These are phyloP conservation scores for Leccinum insolens DNA, from an alignment of 1,284 basidiomycete species.

Conservation along the genomic window DNA sequence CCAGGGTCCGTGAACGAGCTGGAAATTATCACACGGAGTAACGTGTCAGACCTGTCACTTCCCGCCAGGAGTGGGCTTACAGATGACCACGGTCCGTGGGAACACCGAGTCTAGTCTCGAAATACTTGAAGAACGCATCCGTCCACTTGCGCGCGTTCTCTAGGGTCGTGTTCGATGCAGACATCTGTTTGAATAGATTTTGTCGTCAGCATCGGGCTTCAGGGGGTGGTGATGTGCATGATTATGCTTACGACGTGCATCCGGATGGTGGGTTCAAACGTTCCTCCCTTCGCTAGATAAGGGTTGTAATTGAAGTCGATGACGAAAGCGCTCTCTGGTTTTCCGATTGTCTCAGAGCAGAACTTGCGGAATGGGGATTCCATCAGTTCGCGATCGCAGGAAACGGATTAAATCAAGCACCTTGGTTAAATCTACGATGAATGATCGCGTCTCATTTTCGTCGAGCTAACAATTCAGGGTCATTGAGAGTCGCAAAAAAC, in stretches of 20 bases:
- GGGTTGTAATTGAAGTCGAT: slow-evolving; percentile 57
- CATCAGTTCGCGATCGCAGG: neutral
- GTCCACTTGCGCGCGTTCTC: slow-evolving; percentile 54
- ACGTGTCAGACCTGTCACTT: neutral
- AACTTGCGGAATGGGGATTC: slow-evolving; percentile 37
- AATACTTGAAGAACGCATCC: slow-evolving; percentile 35
- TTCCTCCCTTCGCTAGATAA: slow-evolving; percentile 54
- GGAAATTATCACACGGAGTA: neutral
- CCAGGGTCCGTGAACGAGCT: slow-evolving; percentile 17
- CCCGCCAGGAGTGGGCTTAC: slow-evolving; percentile 4
- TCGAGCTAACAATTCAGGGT: slow-evolving; percentile 1
- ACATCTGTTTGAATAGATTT: slow-evolving; percentile 40
- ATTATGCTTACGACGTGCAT: slow-evolving; percentile 46
- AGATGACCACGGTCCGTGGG: slow-evolving; percentile 56
- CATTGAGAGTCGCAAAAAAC: neutral
- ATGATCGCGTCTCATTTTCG: slow-evolving; percentile 9
- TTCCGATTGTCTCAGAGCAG: slow-evolving; percentile 40
- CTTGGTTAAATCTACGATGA: slow-evolving; percentile 12
- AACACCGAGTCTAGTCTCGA: slow-evolving; percentile 54
- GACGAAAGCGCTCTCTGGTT: slow-evolving; percentile 54
- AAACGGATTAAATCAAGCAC: neutral
- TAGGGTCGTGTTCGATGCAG: slow-evolving; percentile 55
- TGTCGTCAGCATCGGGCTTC: neutral
- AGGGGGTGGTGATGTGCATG: neutral
- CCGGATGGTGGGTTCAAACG: slow-evolving; percentile 61